Percentiles rank a stretch among this genome's conserved stretches.
These are phyloP conservation scores for Canavalia gladiata DNA, from an alignment of 306 rosid genomes.

Conservation along the genomic window DNA sequence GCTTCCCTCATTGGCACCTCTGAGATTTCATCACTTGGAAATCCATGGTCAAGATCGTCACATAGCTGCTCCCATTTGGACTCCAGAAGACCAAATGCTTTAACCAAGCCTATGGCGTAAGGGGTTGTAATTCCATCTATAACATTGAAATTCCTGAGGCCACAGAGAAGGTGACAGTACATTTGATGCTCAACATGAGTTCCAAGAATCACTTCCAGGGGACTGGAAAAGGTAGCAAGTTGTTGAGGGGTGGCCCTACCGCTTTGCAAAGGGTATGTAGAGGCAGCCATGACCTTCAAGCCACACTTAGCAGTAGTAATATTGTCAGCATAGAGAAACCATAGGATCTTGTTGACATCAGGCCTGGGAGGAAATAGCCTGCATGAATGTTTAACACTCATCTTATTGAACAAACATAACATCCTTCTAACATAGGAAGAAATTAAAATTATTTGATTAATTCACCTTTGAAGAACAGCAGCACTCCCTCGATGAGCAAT, in stretches of 20 bases:
- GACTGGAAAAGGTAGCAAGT: conserved; percentile 58
- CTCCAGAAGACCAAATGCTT: conserved; percentile 54
- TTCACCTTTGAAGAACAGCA: conserved; percentile 63
- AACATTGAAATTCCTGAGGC: conserved; percentile 55
- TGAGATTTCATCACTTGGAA: conserved; percentile 56
- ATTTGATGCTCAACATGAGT: conserved; percentile 70
- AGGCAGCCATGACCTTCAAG: conserved; percentile 76
- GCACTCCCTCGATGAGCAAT: conserved; percentile 59
- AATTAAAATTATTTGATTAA: neutral
- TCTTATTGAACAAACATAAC: neutral
- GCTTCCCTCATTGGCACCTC: conserved; percentile 60
- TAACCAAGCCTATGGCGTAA: conserved; percentile 65
- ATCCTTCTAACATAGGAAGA: neutral
- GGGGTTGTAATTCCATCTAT: conserved; percentile 65
- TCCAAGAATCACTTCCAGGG: conserved; percentile 65
- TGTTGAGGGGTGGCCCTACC: conserved; percentile 53
- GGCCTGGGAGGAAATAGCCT: conserved; percentile 71
- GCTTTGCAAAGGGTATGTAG: conserved; percentile 67
- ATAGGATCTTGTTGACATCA: conserved; percentile 57
- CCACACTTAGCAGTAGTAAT: conserved; percentile 66
- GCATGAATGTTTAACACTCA: conserved; percentile 21
- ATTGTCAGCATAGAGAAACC: conserved; percentile 66
- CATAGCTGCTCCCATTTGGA: conserved; percentile 73
- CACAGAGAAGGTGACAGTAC: conserved; percentile 79
- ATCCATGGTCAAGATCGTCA: conserved; percentile 63